Evolutionary conservation across 176 grass and related monocot genomes (phyloP).

Genomic region (Miscanthus lutarioriparius): DNA sequence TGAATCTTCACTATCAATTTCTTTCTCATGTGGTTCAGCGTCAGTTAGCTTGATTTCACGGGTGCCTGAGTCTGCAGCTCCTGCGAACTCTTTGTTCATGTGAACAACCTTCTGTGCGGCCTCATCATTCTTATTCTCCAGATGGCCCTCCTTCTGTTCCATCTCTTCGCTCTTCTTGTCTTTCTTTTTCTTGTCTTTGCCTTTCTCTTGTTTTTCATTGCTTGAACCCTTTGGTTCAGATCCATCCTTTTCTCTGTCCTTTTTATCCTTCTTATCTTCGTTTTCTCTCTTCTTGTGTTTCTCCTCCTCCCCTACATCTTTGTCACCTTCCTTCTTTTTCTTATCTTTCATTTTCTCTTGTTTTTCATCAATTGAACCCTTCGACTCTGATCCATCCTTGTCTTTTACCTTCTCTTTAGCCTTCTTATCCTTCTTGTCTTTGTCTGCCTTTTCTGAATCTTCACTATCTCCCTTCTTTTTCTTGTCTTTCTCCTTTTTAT

Average conservation of each 20-base stretch:
- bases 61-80: not conserved
- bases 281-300: slow-evolving; percentile 21
- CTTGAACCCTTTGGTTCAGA: not conserved
- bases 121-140: not conserved
- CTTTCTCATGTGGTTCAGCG: slow-evolving; percentile 9
- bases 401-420: slow-evolving; percentile 24
- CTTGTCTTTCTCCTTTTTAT: slow-evolving; percentile 32
- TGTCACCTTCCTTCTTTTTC: slow-evolving; percentile 22
- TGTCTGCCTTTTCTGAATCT: not conserved
- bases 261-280: slow-evolving; percentile 16
- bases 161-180: slow-evolving; percentile 4
- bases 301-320: not conserved
- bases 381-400: slow-evolving; percentile 1
- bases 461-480: not conserved
- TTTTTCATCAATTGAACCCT: not conserved
- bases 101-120: not conserved
- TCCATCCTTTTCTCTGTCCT: slow-evolving; percentile 24
- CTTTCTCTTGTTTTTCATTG: slow-evolving; percentile 12
- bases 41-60: slow-evolving; percentile 32
- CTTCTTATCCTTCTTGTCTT: slow-evolving; percentile 35
- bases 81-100: not conserved
- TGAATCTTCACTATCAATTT: slow-evolving; percentile 8
- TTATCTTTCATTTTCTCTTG: slow-evolving; percentile 33
- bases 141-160: not conserved
- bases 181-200: slow-evolving; percentile 39